Percentiles rank a stretch among this genome's conserved stretches.
Conservation (phyloP, 2,329 filamentous ascomycete species). For the Xenoacremonium recifei region DNA sequence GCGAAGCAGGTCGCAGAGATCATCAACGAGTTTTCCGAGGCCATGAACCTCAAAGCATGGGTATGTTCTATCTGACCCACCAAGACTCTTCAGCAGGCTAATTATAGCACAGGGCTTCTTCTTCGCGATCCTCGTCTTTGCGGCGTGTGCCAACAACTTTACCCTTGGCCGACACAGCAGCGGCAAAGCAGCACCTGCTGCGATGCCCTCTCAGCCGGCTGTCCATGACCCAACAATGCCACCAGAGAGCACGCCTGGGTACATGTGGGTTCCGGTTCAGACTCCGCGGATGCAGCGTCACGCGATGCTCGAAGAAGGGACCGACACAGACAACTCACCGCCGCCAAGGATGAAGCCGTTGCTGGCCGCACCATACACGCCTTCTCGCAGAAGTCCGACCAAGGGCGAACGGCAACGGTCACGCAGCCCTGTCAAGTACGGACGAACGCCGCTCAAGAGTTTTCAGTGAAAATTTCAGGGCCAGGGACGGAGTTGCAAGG, state of each 20-base stretch:
- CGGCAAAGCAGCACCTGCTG: slow-evolving; percentile 22
- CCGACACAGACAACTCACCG: slow-evolving; percentile 52
- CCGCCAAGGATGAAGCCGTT: slow-evolving; percentile 40
- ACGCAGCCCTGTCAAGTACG: slow-evolving; percentile 47
- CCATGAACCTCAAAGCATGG: slow-evolving; percentile 79
- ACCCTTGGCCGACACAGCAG: slow-evolving; percentile 38
- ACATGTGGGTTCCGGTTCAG: slow-evolving; percentile 51
- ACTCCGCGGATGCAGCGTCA: slow-evolving; percentile 46
- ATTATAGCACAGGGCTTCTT: slow-evolving; percentile 45
- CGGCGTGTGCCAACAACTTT: slow-evolving; percentile 51
- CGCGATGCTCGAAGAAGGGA: slow-evolving; percentile 42
- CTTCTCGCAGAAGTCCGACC: slow-evolving; percentile 44
- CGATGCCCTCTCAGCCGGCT: slow-evolving; percentile 20
- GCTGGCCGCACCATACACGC: slow-evolving; percentile 44
- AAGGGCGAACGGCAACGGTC: slow-evolving; percentile 50
- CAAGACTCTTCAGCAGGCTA: too few species aligned
- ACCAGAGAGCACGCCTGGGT: slow-evolving; percentile 38
- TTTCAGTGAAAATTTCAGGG: too few species aligned
- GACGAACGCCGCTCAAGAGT: slow-evolving; percentile 39
- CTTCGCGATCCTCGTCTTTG: slow-evolving; percentile 46
- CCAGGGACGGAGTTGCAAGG: too few species aligned
- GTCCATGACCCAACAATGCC: slow-evolving; percentile 23
- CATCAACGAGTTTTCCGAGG: slow-evolving; percentile 89
- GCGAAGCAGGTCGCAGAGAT: slow-evolving; percentile 89
- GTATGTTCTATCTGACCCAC: slow-evolving; percentile 38